A percentile compares a stretch with the other conserved stretches of the same genome.
These are phyloP conservation scores for Saccharomycopsis fibuligera DNA, from an alignment of 805 yeast genomes.

Conservation along the genomic window DNA sequence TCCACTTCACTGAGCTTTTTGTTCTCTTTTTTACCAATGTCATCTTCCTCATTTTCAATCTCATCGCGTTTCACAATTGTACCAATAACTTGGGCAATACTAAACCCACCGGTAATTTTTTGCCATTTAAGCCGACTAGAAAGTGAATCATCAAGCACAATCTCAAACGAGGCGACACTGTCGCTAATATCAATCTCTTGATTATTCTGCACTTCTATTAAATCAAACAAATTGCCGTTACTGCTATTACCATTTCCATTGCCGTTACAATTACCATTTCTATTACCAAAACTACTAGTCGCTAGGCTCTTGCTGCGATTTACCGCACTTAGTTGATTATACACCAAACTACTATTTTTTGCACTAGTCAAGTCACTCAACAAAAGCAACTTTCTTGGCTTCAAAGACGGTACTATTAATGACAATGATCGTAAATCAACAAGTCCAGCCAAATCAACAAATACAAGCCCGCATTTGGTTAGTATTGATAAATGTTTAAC, in stretches of 20 bases:
- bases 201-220: constrained; percentile 32
- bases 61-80: constrained; percentile 29
- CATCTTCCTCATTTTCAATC: constrained; percentile 23
- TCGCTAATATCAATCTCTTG: constrained; percentile 43
- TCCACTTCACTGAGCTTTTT: constrained; percentile 16
- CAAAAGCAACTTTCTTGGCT: constrained; percentile 67
- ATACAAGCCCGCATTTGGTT: constrained; percentile 66
- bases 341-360: constrained; percentile 18
- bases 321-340: constrained; percentile 24
- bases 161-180: constrained; percentile 49
- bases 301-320: constrained; percentile 23
- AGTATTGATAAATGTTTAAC: constrained; percentile 31
- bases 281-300: too few species aligned
- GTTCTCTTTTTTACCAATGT: too few species aligned
- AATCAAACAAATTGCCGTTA: constrained; percentile 26
- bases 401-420: constrained; percentile 69
- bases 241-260: constrained; percentile 6
- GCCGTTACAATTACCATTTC: constrained; percentile 20
- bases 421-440: constrained; percentile 79
- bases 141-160: constrained; percentile 61
- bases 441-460: constrained; percentile 74
- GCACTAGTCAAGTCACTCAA: constrained; percentile 38
- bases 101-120: constrained; percentile 68
- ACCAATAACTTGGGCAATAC: constrained; percentile 79
- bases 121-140: constrained; percentile 74